Percentiles rank a stretch among this genome's conserved stretches.
Conservation (phyloP, 2,329 filamentous ascomycete genomes). For the Dactylonectria estremocensis region DNA sequence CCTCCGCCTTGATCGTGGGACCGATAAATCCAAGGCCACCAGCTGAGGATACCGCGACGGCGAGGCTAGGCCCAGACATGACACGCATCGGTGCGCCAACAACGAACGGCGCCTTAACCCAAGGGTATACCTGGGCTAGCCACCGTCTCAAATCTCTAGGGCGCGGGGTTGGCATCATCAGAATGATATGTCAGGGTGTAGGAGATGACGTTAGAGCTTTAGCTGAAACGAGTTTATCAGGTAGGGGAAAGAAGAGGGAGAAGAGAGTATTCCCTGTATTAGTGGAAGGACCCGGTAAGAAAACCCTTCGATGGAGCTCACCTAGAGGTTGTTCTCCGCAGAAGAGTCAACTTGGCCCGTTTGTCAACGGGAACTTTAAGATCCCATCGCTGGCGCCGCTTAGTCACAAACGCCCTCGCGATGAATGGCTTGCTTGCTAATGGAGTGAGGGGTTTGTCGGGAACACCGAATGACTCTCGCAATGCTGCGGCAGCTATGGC, state of each 20-base stretch:
- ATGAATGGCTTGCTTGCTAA: no score
- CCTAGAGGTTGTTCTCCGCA: not conserved
- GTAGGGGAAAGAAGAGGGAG: not conserved
- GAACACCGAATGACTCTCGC: no score
- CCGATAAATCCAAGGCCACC: constrained; percentile 75
- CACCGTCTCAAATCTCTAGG: not conserved
- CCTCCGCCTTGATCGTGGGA: constrained; percentile 50
- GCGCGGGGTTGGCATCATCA: not conserved
- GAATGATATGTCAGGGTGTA: not conserved
- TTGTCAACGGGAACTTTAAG: not conserved
- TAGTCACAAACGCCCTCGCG: not conserved
- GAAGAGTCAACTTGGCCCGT: not conserved
- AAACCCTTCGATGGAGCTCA: not conserved
- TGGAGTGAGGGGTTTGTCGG: no score
- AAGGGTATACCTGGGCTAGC: constrained; percentile 43
- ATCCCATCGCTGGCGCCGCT: not conserved
- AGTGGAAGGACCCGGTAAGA: not conserved
- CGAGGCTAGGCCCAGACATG: constrained; percentile 69
- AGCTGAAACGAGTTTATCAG: not conserved
- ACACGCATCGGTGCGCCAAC: constrained; percentile 79
- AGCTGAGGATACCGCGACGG: constrained; percentile 76
- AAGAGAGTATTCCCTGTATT: not conserved
- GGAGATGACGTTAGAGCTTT: not conserved
- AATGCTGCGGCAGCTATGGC: no score
- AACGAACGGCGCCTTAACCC: constrained; percentile 64